Percentiles rank a stretch among this genome's conserved stretches.
These are phyloP conservation scores for Dentipellis fragilis DNA, from an alignment of 768 basidiomycete species.

Conservation along the genomic window DNA sequence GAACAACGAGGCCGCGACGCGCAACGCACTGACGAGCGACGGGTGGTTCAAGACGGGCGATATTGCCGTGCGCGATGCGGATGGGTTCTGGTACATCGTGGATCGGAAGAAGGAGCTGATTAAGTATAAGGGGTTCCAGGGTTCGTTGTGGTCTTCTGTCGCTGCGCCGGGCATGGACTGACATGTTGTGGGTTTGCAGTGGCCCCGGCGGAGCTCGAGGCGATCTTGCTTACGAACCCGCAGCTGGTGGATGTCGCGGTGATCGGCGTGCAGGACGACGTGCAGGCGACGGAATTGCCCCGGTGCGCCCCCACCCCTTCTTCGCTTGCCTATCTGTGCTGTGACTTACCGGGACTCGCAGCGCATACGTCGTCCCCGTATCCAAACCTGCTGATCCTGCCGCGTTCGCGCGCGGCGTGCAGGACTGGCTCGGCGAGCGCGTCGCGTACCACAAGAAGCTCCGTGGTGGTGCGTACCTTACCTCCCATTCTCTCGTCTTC, in stretches of 20 bases:
- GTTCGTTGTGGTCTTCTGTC: constrained; percentile 17
- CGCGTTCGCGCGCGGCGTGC: constrained; percentile 36
- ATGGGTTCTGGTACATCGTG: constrained; percentile 69
- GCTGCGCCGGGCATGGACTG: neutral
- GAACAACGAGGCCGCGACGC: constrained; percentile 62
- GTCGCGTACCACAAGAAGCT: constrained; percentile 71
- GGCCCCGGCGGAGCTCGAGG: constrained; percentile 80
- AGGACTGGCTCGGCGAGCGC: constrained; percentile 57
- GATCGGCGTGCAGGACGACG: constrained; percentile 57
- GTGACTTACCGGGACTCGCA: constrained; percentile 15
- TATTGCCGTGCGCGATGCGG: constrained; percentile 51
- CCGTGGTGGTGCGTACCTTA: constrained; percentile 41
- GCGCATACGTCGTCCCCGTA: constrained; percentile 54
- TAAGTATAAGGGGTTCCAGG: constrained; percentile 49
- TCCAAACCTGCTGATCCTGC: constrained; percentile 26
- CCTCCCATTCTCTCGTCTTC: neutral
- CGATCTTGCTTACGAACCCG: constrained; percentile 62
- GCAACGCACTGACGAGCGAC: constrained; percentile 55
- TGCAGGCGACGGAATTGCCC: constrained; percentile 75
- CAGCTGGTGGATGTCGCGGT: constrained; percentile 75
- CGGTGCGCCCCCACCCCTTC: constrained; percentile 28
- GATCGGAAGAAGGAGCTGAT: constrained; percentile 69
- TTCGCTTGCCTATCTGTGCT: neutral
- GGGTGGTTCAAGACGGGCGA: constrained; percentile 91
- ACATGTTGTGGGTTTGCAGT: constrained; percentile 32